Evolutionary conservation across 2,329 filamentous ascomycete genomes (phyloP).

Genomic region (Sclerotinia subarctica): DNA sequence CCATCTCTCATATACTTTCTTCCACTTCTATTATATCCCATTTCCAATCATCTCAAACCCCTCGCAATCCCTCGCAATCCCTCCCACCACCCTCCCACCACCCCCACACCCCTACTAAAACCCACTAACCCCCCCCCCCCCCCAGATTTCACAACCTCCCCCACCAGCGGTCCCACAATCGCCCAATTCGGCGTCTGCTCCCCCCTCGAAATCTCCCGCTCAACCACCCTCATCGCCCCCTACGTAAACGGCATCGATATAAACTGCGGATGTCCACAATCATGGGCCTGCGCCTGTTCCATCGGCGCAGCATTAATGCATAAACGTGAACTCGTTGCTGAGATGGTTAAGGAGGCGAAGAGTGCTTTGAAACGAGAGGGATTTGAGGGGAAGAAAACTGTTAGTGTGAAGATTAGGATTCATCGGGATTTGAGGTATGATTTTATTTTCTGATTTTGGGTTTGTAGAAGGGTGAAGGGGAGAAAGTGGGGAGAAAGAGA

Average conservation of each 20-base stretch:
- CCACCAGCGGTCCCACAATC: conserved; percentile 55
- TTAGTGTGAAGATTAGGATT: conserved; percentile 69
- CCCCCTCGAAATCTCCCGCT: conserved; percentile 59
- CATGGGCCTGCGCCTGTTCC: conserved; percentile 66
- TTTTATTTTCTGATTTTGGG: neutral
- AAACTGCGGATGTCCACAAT: conserved; percentile 72
- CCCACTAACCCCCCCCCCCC: neutral
- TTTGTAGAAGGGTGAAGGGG: too few relatives aligned
- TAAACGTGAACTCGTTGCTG: conserved; percentile 59
- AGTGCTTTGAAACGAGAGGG: conserved; percentile 50
- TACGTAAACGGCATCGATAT: conserved; percentile 64
- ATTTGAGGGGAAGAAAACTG: conserved; percentile 48
- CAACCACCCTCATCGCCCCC: conserved; percentile 59
- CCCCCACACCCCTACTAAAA: too few relatives aligned
- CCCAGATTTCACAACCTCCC: conserved; percentile 60
- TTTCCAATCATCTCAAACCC: too few relatives aligned
- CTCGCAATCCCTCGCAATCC: too few relatives aligned
- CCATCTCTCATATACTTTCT: too few relatives aligned
- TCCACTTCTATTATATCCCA: too few relatives aligned
- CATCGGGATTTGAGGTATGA: conserved; percentile 55
- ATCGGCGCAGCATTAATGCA: conserved; percentile 70
- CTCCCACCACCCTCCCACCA: neutral
- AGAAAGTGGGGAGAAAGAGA: accelerated
- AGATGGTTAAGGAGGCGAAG: conserved; percentile 60
- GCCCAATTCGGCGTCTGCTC: conserved; percentile 65